Evolutionary conservation across 2,329 filamentous ascomycete species (phyloP).

Genomic region (Trichoderma sp.): DNA sequence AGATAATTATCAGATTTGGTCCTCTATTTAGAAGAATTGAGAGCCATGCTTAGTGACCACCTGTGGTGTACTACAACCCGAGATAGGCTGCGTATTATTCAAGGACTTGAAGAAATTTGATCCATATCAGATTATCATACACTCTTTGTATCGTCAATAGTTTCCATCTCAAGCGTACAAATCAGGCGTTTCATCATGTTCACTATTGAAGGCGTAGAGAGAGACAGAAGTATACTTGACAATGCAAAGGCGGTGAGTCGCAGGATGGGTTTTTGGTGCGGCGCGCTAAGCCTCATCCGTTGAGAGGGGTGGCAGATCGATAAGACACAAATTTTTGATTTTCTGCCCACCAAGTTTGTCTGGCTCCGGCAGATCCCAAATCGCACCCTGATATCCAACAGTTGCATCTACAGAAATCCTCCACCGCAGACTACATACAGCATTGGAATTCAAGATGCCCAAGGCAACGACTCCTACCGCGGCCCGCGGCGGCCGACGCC

Average conservation of each 20-base stretch:
- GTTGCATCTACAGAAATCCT: not conserved
- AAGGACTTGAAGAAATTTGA: not conserved
- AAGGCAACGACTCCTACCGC: slow-evolving; percentile 66
- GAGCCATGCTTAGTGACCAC: not conserved
- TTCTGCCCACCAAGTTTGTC: slow-evolving; percentile 28
- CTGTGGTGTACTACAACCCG: not conserved
- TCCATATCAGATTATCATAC: not conserved
- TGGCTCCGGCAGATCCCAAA: not conserved
- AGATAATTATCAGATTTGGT: not conserved
- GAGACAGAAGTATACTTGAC: not conserved
- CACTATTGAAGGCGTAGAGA: not conserved
- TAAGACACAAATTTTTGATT: slow-evolving; percentile 41
- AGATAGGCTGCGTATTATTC: not conserved
- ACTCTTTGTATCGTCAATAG: not conserved
- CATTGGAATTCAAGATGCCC: slow-evolving; percentile 60
- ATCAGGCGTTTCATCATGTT: not conserved
- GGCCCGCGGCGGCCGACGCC: slow-evolving; percentile 62
- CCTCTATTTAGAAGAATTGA: not conserved
- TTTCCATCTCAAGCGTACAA: not conserved
- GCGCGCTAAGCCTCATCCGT: slow-evolving; percentile 30
- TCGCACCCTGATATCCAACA: not conserved
- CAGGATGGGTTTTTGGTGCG: slow-evolving; percentile 4
- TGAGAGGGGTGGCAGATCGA: slow-evolving; percentile 41
- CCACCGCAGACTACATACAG: not conserved
- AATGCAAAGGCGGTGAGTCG: slow-evolving; percentile 35